Conservation (phyloP, 306 rosid genomes). For the Fragaria ananassa region DNA sequence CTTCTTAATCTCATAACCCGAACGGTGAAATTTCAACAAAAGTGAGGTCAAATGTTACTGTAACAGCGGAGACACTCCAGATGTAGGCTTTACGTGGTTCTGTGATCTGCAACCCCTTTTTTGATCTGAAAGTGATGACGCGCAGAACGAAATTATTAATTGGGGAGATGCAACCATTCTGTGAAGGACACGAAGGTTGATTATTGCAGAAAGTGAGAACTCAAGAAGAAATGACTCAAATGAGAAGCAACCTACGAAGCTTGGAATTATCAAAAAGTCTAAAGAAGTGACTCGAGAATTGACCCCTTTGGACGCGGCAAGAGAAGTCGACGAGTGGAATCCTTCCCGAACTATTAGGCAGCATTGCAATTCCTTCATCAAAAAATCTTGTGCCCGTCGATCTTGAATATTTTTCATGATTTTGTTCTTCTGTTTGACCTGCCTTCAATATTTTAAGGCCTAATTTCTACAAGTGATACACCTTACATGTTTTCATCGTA, state of each 20-base stretch:
- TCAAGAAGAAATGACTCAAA: background rate
- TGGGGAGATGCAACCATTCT: background rate
- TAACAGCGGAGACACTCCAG: constrained; percentile 10
- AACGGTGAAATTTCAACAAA: background rate
- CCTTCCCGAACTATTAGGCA: background rate
- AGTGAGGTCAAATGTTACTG: background rate
- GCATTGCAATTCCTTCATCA: background rate
- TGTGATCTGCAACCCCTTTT: background rate
- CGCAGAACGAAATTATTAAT: background rate
- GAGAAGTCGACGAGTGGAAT: background rate
- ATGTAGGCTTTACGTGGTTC: background rate
- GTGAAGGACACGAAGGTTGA: background rate
- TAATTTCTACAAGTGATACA: background rate
- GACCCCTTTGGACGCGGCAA: constrained; percentile 3
- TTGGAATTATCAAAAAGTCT: background rate
- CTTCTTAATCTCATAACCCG: background rate
- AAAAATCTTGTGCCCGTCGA: background rate
- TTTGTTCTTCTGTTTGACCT: background rate
- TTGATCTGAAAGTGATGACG: background rate
- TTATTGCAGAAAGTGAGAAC: background rate
- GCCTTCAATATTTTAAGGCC: background rate
- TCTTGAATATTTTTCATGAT: background rate
- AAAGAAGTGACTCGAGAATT: background rate
- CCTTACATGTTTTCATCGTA: background rate
- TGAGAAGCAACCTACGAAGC: background rate